phyloP scores from a whole-genome alignment of 495 filamentous ascomycete species.

The Penicillium taxi region DNA sequence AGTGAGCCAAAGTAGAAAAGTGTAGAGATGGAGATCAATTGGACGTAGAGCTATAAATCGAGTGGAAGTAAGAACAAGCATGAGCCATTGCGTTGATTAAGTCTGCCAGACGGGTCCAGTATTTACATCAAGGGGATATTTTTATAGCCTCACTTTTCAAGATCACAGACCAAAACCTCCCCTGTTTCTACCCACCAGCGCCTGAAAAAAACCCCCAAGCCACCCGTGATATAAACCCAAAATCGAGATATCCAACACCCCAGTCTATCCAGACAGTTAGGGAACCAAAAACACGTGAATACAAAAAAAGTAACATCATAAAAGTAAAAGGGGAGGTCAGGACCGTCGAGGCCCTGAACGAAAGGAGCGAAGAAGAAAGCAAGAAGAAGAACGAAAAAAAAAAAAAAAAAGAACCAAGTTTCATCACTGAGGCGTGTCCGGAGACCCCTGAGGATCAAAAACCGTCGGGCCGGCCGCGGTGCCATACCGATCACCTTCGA shows the following conservation, averaged over 20 bases:
- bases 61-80: neutral
- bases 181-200: conserved; percentile 21
- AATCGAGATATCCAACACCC: conserved; percentile 20
- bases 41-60: conserved; percentile 1
- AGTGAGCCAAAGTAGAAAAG: neutral
- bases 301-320: conserved; percentile 10
- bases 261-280: conserved; percentile 25
- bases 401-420: neutral
- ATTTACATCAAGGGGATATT: no score
- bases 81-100: no score
- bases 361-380: neutral
- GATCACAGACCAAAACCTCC: conserved; percentile 9
- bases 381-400: conserved; percentile 12
- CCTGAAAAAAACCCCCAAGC: conserved; percentile 16
- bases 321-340: conserved; percentile 9
- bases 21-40: conserved; percentile 4
- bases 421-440: conserved; percentile 30
- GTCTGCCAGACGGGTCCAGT: no score
- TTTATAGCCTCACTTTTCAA: no score
- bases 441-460: conserved; percentile 28
- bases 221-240: conserved; percentile 15
- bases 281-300: conserved; percentile 8
- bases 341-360: conserved; percentile 14
- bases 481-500: conserved; percentile 31
- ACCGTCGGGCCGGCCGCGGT: conserved; percentile 19